These are phyloP conservation scores for Yueomyces sp. DNA, from an alignment of 805 yeast species.

Conservation along the genomic window DNA sequence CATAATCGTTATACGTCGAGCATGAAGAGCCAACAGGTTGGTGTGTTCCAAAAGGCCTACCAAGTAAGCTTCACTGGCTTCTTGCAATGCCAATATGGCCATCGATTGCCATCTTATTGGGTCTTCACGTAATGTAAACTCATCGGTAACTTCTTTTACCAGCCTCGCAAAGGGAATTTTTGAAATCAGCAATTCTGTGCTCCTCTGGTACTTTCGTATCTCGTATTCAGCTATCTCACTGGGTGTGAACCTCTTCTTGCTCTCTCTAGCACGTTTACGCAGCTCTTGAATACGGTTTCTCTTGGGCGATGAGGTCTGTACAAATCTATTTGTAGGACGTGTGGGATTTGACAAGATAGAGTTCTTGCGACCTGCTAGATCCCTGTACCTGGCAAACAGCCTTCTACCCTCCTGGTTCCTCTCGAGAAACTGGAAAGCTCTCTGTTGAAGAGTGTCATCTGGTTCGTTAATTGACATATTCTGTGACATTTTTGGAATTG, in stretches of 20 bases:
- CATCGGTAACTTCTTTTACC: slow-evolving; percentile 59
- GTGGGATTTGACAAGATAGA: neutral
- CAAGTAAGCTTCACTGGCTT: slow-evolving; percentile 67
- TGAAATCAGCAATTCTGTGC: slow-evolving; percentile 53
- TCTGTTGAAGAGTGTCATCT: neutral
- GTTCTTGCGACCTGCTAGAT: neutral
- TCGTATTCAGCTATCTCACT: slow-evolving; percentile 58
- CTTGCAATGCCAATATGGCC: slow-evolving; percentile 67
- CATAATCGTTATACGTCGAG: slow-evolving; percentile 76
- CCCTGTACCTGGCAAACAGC: neutral
- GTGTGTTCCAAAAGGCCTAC: slow-evolving; percentile 68
- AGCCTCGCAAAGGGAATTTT: slow-evolving; percentile 69
- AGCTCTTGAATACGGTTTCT: neutral
- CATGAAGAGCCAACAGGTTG: slow-evolving; percentile 64
- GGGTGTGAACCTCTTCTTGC: slow-evolving; percentile 43
- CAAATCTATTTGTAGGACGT: neutral
- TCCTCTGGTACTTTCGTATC: slow-evolving; percentile 52
- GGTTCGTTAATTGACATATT: neutral
- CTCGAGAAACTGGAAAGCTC: slow-evolving; percentile 1
- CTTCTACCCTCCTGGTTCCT: slow-evolving; percentile 1
- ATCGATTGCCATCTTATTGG: slow-evolving; percentile 68
- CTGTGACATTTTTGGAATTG: too few species aligned
- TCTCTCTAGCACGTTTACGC: neutral
- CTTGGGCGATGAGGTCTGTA: neutral
- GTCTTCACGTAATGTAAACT: slow-evolving; percentile 32